phyloP scores from a whole-genome alignment of 78 protist species.

The Emiliania huxleyi region DNA sequence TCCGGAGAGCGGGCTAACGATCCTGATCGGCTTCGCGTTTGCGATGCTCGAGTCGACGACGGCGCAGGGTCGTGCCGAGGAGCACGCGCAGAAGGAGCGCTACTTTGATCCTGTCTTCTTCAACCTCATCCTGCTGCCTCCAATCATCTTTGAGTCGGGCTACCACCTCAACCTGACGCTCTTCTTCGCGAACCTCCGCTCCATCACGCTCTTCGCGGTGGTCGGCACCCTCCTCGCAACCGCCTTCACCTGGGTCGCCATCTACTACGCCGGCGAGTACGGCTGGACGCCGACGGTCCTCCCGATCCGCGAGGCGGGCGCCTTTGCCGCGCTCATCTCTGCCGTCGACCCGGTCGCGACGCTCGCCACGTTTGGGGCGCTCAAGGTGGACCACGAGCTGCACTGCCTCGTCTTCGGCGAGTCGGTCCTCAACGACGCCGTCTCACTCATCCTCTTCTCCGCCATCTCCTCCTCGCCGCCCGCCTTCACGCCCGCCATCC shows the following conservation, averaged over 20 bases:
- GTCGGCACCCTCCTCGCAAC: background rate
- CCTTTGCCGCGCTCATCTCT: constrained; percentile 17
- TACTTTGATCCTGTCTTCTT: constrained; percentile 2
- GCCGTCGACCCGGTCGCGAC: constrained; percentile 31
- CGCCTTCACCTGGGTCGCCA: background rate
- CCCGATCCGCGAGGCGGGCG: background rate
- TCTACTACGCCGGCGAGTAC: background rate
- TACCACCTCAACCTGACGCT: background rate
- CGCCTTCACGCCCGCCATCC: background rate
- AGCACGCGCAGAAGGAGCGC: background rate
- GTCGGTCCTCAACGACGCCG: constrained; percentile 37
- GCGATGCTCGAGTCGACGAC: background rate
- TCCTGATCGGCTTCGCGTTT: background rate
- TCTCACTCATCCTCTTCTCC: background rate
- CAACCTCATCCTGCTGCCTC: constrained; percentile 49
- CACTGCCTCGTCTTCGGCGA: background rate
- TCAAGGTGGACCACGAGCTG: background rate
- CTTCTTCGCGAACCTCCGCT: background rate
- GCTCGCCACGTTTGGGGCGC: background rate
- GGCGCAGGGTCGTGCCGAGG: background rate
- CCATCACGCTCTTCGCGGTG: background rate
- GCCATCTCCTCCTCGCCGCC: background rate
- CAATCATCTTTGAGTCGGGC: constrained; percentile 61
- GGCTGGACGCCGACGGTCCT: background rate
- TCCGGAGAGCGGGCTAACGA: background rate